Conservation (phyloP, 140 eudicot species). For the Senecio squalidus region DNA sequence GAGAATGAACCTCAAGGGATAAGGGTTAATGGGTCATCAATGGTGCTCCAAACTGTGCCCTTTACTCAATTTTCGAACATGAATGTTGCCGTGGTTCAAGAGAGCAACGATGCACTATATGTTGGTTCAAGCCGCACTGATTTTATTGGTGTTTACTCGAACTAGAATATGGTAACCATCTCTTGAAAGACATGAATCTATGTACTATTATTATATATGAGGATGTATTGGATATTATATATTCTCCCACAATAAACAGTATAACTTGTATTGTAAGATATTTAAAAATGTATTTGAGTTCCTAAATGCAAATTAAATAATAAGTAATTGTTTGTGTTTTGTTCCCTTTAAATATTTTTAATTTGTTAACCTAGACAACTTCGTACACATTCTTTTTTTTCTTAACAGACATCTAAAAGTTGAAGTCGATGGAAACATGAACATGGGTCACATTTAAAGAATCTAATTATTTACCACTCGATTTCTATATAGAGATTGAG, state of each 20-base stretch:
- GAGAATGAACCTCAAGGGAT: conserved; percentile 16
- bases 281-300: not conserved
- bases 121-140: conserved; percentile 22
- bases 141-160: conserved; percentile 26
- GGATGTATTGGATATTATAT: not conserved
- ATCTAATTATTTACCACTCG: no score
- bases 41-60: conserved; percentile 18
- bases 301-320: no score
- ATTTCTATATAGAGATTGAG: no score
- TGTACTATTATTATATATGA: not conserved
- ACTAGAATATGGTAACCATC: conserved; percentile 16
- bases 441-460: no score
- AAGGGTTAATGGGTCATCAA: conserved; percentile 28
- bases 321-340: no score
- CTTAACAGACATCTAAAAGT: no score
- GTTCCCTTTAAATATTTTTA: no score
- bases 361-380: no score
- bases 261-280: not conserved
- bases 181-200: not conserved
- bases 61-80: conserved; percentile 8
- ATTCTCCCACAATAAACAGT: conserved; percentile 3
- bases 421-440: no score
- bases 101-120: conserved; percentile 12
- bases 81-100: conserved; percentile 21
- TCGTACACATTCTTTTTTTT: no score